Evolutionary conservation across 2,329 filamentous ascomycete genomes (phyloP).

Genomic region (Cladosporium colombiae): DNA sequence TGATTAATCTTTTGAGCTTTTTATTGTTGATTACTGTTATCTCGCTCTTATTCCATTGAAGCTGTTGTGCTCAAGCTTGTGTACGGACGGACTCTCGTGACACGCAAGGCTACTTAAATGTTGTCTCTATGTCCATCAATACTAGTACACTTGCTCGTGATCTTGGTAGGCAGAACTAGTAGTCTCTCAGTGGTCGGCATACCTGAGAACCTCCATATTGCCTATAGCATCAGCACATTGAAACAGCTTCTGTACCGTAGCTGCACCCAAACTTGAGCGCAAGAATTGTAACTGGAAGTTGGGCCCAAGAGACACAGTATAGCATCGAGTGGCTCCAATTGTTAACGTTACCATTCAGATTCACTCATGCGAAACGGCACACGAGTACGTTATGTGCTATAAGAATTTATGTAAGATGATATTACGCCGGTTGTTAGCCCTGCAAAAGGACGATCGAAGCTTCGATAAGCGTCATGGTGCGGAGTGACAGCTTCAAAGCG

Average conservation of each 20-base stretch:
- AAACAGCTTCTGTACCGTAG: too few species aligned
- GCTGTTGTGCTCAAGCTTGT: too few species aligned
- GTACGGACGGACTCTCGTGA: too few species aligned
- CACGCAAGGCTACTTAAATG: too few species aligned
- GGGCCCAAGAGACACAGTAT: neutral
- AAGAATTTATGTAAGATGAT: neutral
- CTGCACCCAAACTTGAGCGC: too few species aligned
- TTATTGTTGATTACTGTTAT: neutral
- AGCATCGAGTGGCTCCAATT: neutral
- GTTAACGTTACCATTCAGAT: neutral
- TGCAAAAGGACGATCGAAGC: neutral
- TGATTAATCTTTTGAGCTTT: neutral
- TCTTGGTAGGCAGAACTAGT: too few species aligned
- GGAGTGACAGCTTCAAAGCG: constrained; percentile 6
- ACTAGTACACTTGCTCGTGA: too few species aligned
- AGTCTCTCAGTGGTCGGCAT: too few species aligned
- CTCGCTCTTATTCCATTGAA: neutral
- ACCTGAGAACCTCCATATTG: too few species aligned
- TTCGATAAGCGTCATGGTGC: constrained; percentile 37
- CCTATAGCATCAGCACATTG: too few species aligned
- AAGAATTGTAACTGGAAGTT: neutral
- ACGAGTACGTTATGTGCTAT: neutral
- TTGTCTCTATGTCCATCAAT: too few species aligned
- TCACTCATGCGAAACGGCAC: neutral
- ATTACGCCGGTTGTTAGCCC: neutral